A percentile compares a stretch with the other conserved stretches of the same genome.
Evolutionary conservation across 768 basidiomycete species (phyloP).

Genomic region (Holtermannia corniformis): DNA sequence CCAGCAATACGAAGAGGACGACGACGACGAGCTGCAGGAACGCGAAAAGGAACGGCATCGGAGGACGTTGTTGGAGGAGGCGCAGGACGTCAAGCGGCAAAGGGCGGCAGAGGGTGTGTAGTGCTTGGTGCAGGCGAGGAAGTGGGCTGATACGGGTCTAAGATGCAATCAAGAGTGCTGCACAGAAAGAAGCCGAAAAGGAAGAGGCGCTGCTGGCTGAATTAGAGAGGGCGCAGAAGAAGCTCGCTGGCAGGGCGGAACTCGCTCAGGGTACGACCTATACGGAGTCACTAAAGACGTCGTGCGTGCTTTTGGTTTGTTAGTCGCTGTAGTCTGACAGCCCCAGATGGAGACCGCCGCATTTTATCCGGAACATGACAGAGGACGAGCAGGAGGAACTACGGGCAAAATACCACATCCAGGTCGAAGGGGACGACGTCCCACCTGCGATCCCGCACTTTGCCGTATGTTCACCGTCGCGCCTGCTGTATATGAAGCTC

Average conservation of each 20-base stretch:
- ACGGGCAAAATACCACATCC: constrained; percentile 84
- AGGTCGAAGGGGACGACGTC: constrained; percentile 86
- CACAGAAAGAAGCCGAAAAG: constrained; percentile 74
- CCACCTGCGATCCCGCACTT: constrained; percentile 91
- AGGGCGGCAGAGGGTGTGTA: constrained; percentile 68
- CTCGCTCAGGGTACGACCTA: constrained; percentile 87
- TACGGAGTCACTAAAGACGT: constrained; percentile 70
- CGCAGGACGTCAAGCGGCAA: constrained; percentile 82
- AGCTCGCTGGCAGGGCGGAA: constrained; percentile 85
- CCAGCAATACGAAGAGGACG: constrained; percentile 48
- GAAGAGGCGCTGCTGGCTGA: constrained; percentile 88
- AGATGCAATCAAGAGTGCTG: constrained; percentile 81
- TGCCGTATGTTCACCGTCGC: constrained; percentile 46
- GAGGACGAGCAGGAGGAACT: constrained; percentile 62
- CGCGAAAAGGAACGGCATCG: constrained; percentile 72
- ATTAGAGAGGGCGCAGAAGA: constrained; percentile 71
- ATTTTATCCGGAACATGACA: constrained; percentile 62
- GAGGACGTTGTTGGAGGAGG: constrained; percentile 78
- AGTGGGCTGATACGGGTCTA: constrained; percentile 12
- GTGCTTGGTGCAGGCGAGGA: not conserved
- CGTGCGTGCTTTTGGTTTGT: constrained; percentile 49
- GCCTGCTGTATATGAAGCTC: not conserved
- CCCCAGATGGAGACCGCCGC: constrained; percentile 82
- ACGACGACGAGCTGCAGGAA: constrained; percentile 67
- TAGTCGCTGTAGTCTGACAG: not conserved